A percentile compares a stretch with the other conserved stretches of the same genome.
phyloP scores from a whole-genome alignment of 768 basidiomycete genomes.

The Termitomyces sp. region DNA sequence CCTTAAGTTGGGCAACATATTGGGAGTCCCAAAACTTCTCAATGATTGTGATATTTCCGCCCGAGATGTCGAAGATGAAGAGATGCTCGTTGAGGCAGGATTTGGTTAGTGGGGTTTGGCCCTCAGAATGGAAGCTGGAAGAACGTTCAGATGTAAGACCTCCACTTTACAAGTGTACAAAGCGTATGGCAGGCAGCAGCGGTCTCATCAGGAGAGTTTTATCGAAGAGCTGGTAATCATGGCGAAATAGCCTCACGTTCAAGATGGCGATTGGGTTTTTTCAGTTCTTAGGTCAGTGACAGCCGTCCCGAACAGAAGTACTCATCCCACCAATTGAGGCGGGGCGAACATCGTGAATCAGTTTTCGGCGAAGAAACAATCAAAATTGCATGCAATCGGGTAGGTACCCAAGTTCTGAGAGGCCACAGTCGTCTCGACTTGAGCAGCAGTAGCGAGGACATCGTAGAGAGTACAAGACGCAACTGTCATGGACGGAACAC shows the following conservation, averaged over 20 bases:
- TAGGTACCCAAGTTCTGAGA: constrained; percentile 1
- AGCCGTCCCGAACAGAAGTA: not conserved
- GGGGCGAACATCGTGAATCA: constrained; percentile 7
- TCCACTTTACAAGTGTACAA: not conserved
- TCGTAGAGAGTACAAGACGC: not conserved
- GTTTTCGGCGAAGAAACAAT: constrained; percentile 3
- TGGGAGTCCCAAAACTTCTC: not conserved
- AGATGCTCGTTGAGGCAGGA: constrained; percentile 7
- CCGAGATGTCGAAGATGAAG: constrained; percentile 10
- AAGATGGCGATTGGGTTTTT: constrained; percentile 1
- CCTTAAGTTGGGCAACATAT: not conserved
- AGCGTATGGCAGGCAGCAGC: not conserved
- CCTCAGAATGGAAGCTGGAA: not conserved
- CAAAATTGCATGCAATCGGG: not conserved
- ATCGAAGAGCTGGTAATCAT: not conserved
- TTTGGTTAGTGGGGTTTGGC: not conserved
- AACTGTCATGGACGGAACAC: not conserved
- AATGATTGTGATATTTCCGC: constrained; percentile 7
- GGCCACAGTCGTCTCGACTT: not conserved
- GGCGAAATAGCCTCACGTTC: constrained; percentile 1
- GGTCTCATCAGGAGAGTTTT: too few relatives aligned
- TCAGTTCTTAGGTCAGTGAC: constrained; percentile 4
- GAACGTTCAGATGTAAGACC: not conserved
- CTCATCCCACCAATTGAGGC: constrained; percentile 6
- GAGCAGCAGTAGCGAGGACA: not conserved